A percentile compares a stretch with the other conserved stretches of the same genome.
Conservation (phyloP, 2,329 filamentous ascomycete genomes). For the Xylaria sp. region DNA sequence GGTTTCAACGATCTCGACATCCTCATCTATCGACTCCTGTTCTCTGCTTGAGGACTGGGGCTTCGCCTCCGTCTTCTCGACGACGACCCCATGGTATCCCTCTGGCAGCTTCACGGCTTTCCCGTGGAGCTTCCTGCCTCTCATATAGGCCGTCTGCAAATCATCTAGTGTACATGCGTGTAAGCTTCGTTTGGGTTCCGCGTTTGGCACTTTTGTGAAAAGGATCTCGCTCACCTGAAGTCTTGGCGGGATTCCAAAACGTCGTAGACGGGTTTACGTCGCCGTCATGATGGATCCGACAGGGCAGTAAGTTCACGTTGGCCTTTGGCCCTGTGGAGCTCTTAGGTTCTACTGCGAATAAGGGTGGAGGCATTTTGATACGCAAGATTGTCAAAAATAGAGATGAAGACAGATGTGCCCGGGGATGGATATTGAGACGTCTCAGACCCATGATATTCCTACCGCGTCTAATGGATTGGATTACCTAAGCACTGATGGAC, state of each 20-base stretch:
- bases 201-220: not conserved
- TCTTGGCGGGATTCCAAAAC: constrained; percentile 71
- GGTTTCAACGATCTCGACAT: constrained; percentile 51
- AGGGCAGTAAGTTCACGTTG: constrained; percentile 71
- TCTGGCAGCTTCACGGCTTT: constrained; percentile 69
- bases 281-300: constrained; percentile 79
- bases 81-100: constrained; percentile 71
- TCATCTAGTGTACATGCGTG: constrained; percentile 49
- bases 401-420: not conserved
- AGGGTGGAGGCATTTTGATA: constrained; percentile 37
- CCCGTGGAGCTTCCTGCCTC: constrained; percentile 79
- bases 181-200: not conserved
- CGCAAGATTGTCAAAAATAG: too few relatives aligned
- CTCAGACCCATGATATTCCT: not conserved
- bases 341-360: constrained; percentile 35
- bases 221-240: constrained; percentile 48
- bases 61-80: constrained; percentile 52
- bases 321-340: constrained; percentile 29
- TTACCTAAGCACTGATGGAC: not conserved
- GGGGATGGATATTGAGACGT: constrained; percentile 6
- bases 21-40: constrained; percentile 39
- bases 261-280: constrained; percentile 65
- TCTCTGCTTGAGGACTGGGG: constrained; percentile 37
- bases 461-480: constrained; percentile 16
- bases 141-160: constrained; percentile 68